These are phyloP conservation scores for Russula vinacea DNA, from an alignment of 768 basidiomycete genomes.

Conservation along the genomic window DNA sequence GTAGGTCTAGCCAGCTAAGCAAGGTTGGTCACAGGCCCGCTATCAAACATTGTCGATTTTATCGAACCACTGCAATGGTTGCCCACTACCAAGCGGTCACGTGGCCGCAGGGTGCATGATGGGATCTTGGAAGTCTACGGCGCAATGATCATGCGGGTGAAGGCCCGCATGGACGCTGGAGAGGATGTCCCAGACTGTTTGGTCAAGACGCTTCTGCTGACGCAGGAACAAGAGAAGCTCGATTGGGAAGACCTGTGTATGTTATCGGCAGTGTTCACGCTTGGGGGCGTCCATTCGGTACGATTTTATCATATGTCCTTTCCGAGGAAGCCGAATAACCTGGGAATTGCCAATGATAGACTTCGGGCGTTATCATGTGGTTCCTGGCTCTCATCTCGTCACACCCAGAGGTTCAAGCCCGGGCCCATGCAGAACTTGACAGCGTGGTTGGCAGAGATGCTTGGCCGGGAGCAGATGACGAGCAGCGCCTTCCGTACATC, in stretches of 20 bases:
- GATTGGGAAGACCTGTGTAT: conserved; percentile 39
- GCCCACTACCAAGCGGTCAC: conserved; percentile 40
- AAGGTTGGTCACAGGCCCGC: conserved; percentile 36
- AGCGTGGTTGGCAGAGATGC: conserved; percentile 31
- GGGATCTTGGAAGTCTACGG: conserved; percentile 38
- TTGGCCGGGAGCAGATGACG: conserved; percentile 32
- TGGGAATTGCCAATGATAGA: conserved; percentile 34
- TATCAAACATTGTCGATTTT: conserved; percentile 48
- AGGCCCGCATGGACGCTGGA: conserved; percentile 35
- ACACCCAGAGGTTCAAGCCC: conserved; percentile 34
- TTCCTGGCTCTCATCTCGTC: conserved; percentile 31
- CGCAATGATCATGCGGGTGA: conserved; percentile 35
- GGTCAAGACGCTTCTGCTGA: conserved; percentile 36
- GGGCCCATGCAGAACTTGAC: conserved; percentile 36
- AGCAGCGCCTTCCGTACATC: conserved; percentile 33
- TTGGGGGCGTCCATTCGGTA: conserved; percentile 40
- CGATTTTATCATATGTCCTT: background rate
- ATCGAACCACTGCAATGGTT: conserved; percentile 43
- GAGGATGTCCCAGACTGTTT: conserved; percentile 40
- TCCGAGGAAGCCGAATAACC: conserved; percentile 10
- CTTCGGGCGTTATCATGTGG: conserved; percentile 39
- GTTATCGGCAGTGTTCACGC: conserved; percentile 38
- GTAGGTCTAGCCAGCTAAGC: background rate
- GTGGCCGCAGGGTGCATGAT: conserved; percentile 42
- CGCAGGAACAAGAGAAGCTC: conserved; percentile 35